Percentiles rank a stretch among this genome's conserved stretches.
phyloP scores from a whole-genome alignment of 495 filamentous ascomycete species.

The Aspergillus nanangensis region DNA sequence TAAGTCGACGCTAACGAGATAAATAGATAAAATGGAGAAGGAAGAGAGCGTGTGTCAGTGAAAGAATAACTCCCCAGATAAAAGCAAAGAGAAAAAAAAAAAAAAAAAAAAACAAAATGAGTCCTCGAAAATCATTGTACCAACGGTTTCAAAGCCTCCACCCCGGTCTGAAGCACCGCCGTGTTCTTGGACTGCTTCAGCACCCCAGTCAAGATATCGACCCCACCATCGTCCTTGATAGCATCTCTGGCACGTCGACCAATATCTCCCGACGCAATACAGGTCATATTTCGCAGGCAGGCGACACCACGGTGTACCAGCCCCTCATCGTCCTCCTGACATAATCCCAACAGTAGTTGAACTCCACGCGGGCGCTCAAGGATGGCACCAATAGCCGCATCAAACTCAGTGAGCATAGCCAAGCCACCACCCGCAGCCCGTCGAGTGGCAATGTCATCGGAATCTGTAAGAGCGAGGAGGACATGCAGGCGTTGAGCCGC shows the following conservation, averaged over 20 bases:
- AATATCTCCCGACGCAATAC: slow-evolving; percentile 36
- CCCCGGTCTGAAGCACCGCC: slow-evolving; percentile 59
- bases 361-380: slow-evolving; percentile 65
- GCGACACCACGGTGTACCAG: slow-evolving; percentile 75
- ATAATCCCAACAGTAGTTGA: slow-evolving; percentile 66
- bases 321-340: slow-evolving; percentile 69
- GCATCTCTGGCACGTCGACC: slow-evolving; percentile 34
- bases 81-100: background rate
- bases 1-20: background rate
- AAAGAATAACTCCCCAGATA: too few relatives aligned
- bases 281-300: slow-evolving; percentile 53
- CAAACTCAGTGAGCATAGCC: slow-evolving; percentile 75
- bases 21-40: slow-evolving; percentile 1
- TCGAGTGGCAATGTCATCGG: slow-evolving; percentile 73
- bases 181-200: slow-evolving; percentile 59
- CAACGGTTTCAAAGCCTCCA: slow-evolving; percentile 58
- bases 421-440: slow-evolving; percentile 84
- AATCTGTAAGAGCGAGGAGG: slow-evolving; percentile 79
- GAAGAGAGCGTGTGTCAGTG: background rate
- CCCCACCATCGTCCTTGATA: slow-evolving; percentile 42
- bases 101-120: background rate
- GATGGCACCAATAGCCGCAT: slow-evolving; percentile 64
- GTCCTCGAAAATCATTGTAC: slow-evolving; percentile 18
- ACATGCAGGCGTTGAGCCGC: slow-evolving; percentile 73
- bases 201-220: slow-evolving; percentile 57